Evolutionary conservation across 768 basidiomycete genomes (phyloP).

Genomic region (Gloeostereum incarnatum): DNA sequence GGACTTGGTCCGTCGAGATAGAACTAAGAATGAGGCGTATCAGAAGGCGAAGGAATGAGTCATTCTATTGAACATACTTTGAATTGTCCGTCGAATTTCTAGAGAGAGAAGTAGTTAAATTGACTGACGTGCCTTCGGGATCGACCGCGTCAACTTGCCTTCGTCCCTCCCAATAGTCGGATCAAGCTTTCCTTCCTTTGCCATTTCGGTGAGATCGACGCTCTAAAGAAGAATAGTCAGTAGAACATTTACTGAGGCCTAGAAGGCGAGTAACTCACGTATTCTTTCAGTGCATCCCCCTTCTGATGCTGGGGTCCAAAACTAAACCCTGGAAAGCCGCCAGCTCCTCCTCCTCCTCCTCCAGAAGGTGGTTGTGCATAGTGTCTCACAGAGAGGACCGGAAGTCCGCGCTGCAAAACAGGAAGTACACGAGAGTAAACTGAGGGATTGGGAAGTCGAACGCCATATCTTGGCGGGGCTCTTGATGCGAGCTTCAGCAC

Average conservation of each 20-base stretch:
- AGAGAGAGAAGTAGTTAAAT: background rate
- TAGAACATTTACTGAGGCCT: background rate
- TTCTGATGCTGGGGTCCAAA: slow-evolving; percentile 60
- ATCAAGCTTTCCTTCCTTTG: slow-evolving; percentile 78
- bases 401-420: slow-evolving; percentile 1
- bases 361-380: slow-evolving; percentile 43
- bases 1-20: slow-evolving; percentile 84
- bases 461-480: too few species aligned
- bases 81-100: slow-evolving; percentile 87
- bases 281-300: slow-evolving; percentile 83
- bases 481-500: too few species aligned
- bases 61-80: slow-evolving; percentile 44
- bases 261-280: slow-evolving; percentile 18
- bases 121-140: too few species aligned
- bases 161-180: slow-evolving; percentile 87
- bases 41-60: background rate
- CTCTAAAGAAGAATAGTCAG: slow-evolving; percentile 34
- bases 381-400: slow-evolving; percentile 15
- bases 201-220: slow-evolving; percentile 77
- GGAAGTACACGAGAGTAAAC: too few species aligned
- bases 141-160: slow-evolving; percentile 27
- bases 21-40: slow-evolving; percentile 31
- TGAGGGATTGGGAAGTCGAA: too few species aligned
- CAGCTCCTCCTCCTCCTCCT: slow-evolving; percentile 24
- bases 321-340: slow-evolving; percentile 53